Evolutionary conservation across 2,329 filamentous ascomycete species (phyloP).

Genomic region (Orbilia quercus): DNA sequence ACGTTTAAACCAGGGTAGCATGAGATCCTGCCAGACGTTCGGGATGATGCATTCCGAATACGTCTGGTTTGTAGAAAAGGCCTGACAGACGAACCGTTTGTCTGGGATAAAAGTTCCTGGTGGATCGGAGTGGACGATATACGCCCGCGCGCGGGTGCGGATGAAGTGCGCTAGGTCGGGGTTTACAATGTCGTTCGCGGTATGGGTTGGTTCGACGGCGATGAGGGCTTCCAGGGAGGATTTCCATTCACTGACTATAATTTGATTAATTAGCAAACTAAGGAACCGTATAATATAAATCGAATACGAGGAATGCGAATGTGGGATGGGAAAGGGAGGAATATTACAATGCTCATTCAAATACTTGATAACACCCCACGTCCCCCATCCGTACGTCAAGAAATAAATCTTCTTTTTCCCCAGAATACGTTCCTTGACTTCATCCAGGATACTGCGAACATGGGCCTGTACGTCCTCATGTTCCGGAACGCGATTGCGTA

Average conservation of each 20-base stretch:
- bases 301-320: neutral
- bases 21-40: conserved; percentile 21
- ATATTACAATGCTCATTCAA: conserved; percentile 31
- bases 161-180: conserved; percentile 35
- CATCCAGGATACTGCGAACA: conserved; percentile 56
- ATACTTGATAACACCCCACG: conserved; percentile 45
- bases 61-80: conserved; percentile 56
- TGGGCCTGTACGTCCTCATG: conserved; percentile 58
- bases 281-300: too few species aligned
- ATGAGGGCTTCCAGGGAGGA: conserved; percentile 38
- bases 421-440: conserved; percentile 49
- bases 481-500: conserved; percentile 57
- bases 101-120: conserved; percentile 57
- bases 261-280: too few species aligned
- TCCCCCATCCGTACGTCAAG: conserved; percentile 41
- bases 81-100: conserved; percentile 57
- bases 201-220: conserved; percentile 43
- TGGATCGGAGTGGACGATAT: conserved; percentile 57
- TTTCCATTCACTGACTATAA: conserved; percentile 46
- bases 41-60: conserved; percentile 47
- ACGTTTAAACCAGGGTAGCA: conserved; percentile 42
- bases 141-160: conserved; percentile 55
- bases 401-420: conserved; percentile 44
- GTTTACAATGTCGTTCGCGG: conserved; percentile 27
- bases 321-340: neutral